These are phyloP conservation scores for Ceratocystiopsis sp. DNA, from an alignment of 2,329 filamentous ascomycete genomes.

Conservation along the genomic window DNA sequence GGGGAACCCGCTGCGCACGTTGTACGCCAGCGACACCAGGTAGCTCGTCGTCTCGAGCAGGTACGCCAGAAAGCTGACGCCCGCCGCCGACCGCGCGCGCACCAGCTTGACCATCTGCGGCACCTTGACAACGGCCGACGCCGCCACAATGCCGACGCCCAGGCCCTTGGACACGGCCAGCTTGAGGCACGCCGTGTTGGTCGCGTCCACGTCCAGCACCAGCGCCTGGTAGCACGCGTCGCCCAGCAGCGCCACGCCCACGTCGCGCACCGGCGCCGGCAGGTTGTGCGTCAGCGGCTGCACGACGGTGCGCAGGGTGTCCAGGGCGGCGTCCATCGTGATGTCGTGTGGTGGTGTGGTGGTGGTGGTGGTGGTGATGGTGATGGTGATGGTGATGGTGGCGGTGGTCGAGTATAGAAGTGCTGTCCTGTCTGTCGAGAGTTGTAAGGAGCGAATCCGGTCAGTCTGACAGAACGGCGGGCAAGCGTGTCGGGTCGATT, in stretches of 20 bases:
- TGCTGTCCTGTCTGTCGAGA: too few relatives aligned
- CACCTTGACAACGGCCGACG: conserved; percentile 84
- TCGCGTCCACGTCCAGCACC: conserved; percentile 67
- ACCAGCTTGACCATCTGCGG: conserved; percentile 92
- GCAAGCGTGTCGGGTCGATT: too few relatives aligned
- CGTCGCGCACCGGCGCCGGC: conserved; percentile 55
- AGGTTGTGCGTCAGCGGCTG: conserved; percentile 57
- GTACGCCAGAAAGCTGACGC: conserved; percentile 81
- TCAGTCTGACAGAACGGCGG: too few relatives aligned
- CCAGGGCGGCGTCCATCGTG: conserved; percentile 26
- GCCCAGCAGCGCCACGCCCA: conserved; percentile 67
- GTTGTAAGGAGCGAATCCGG: too few relatives aligned
- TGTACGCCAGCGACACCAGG: conserved; percentile 83
- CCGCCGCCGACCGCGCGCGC: conserved; percentile 60
- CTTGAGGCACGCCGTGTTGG: conserved; percentile 65
- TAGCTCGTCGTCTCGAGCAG: conserved; percentile 79
- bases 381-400: neutral
- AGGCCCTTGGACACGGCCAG: conserved; percentile 83
- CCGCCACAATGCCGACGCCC: conserved; percentile 82
- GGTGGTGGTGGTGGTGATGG: neutral
- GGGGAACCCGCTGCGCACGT: conserved; percentile 75
- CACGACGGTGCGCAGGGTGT: conserved; percentile 41
- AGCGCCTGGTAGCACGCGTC: conserved; percentile 71
- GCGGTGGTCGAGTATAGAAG: too few relatives aligned
- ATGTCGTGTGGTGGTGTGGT: too few relatives aligned